These are phyloP conservation scores for Alnus rubra DNA, from an alignment of 306 rosid genomes.

Conservation along the genomic window DNA sequence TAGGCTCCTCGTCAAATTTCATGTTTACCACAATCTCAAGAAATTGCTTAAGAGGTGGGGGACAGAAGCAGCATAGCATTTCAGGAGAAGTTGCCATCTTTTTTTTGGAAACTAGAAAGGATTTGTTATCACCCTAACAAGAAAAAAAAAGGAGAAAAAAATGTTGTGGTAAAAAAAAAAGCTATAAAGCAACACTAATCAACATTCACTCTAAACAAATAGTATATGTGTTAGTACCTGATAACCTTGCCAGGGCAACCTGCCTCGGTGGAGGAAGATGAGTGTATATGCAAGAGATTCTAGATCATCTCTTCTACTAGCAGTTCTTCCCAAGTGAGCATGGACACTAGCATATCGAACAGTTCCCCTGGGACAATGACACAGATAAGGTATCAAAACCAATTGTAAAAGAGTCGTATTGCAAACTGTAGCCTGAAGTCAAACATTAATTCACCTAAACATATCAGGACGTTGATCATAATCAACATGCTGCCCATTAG, in stretches of 20 bases:
- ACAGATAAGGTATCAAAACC: conserved; percentile 4
- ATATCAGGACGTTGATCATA: conserved; percentile 97
- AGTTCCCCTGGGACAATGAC: conserved; percentile 62
- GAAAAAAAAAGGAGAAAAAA: not conserved
- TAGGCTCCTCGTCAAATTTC: conserved; percentile 98
- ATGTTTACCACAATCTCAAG: conserved; percentile 89
- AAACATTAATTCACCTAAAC: conserved; percentile 60
- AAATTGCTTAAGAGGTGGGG: conserved; percentile 79
- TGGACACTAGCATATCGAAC: conserved; percentile 98
- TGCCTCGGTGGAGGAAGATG: conserved; percentile 82
- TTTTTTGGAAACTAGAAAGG: conserved; percentile 72
- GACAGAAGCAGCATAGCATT: conserved; percentile 91
- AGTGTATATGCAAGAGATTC: conserved; percentile 96
- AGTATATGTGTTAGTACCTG: conserved; percentile 50
- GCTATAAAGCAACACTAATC: conserved; percentile 3
- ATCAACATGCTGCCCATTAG: conserved; percentile 81
- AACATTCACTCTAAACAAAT: conserved; percentile 15
- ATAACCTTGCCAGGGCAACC: conserved; percentile 96
- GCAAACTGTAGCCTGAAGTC: conserved; percentile 3
- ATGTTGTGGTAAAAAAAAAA: not conserved
- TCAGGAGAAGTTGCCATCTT: conserved; percentile 97
- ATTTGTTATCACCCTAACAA: conserved; percentile 77
- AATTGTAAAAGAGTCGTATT: not conserved
- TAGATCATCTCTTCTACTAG: conserved; percentile 95
- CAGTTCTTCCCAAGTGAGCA: conserved; percentile 96